Conservation (phyloP, 768 basidiomycete genomes). For the Postia placenta region DNA sequence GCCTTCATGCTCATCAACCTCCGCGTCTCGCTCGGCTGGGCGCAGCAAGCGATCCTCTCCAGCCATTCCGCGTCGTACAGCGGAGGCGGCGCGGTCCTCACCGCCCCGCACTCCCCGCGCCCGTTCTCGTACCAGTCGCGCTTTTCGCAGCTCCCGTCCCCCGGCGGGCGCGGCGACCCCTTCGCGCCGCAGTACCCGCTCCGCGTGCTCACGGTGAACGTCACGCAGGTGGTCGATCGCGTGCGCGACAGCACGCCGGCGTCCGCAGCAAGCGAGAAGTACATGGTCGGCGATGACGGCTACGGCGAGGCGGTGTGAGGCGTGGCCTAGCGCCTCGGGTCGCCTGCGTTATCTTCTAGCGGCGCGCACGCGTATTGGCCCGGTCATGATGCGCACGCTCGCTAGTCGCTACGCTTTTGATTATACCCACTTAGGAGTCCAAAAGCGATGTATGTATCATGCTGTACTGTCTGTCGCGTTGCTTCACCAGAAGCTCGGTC, state of each 20-base stretch:
- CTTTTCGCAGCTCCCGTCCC: not conserved
- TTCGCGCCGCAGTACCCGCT: not conserved
- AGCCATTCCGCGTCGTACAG: not conserved
- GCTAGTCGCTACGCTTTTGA: too few relatives aligned
- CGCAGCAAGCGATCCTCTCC: not conserved
- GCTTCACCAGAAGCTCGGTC: too few relatives aligned
- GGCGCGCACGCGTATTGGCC: too few relatives aligned
- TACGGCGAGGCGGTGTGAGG: not conserved
- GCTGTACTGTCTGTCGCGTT: too few relatives aligned
- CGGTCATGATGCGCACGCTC: too few relatives aligned
- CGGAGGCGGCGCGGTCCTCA: not conserved
- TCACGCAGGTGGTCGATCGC: not conserved
- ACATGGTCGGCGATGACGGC: not conserved
- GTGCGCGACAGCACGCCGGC: not conserved
- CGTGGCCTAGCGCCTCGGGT: too few relatives aligned
- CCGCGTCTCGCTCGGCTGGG: constrained; percentile 5
- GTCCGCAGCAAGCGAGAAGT: not conserved
- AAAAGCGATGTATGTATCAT: too few relatives aligned
- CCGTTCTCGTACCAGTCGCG: not conserved
- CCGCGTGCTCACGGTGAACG: not conserved
- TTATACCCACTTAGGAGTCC: too few relatives aligned
- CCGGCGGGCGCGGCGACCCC: too few relatives aligned
- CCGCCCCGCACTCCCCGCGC: too few relatives aligned
- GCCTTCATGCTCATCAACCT: constrained; percentile 7
- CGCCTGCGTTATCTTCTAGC: constrained; percentile 16